A percentile compares a stretch with the other conserved stretches of the same genome.
Evolutionary conservation across 2,329 filamentous ascomycete species (phyloP).

Genomic region (Lomentospora prolificans): DNA sequence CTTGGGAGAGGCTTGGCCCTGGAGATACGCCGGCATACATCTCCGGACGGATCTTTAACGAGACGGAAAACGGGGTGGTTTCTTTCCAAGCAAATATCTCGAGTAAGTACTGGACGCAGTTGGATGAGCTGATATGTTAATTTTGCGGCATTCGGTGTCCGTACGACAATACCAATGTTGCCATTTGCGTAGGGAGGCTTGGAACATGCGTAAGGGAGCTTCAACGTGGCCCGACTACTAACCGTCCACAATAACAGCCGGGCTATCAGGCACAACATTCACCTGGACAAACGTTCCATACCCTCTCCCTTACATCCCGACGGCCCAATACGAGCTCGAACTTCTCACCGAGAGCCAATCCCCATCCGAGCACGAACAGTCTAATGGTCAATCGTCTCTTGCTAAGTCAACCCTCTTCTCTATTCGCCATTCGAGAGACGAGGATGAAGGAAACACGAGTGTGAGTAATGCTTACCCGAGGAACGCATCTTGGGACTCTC

Average conservation of each 20-base stretch:
- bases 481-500: too few relatives aligned
- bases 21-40: conserved; percentile 2
- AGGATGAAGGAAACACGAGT: neutral
- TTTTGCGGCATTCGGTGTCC: neutral
- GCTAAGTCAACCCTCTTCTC: conserved; percentile 1
- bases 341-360: neutral
- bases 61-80: neutral
- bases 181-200: neutral
- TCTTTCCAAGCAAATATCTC: conserved; percentile 4
- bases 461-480: too few relatives aligned
- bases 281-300: conserved; percentile 8
- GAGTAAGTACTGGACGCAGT: neutral
- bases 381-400: neutral
- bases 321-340: conserved; percentile 7
- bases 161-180: too few relatives aligned
- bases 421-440: neutral
- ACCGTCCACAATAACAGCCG: neutral
- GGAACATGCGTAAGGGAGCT: neutral
- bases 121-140: neutral
- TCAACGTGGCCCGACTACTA: neutral
- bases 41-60: conserved; percentile 6
- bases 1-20: neutral
- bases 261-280: neutral
- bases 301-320: conserved; percentile 9
- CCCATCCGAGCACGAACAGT: neutral